A percentile compares a stretch with the other conserved stretches of the same genome.
Evolutionary conservation across 2,329 filamentous ascomycete genomes (phyloP).

Genomic region (Paracoccidioides brasiliensis): DNA sequence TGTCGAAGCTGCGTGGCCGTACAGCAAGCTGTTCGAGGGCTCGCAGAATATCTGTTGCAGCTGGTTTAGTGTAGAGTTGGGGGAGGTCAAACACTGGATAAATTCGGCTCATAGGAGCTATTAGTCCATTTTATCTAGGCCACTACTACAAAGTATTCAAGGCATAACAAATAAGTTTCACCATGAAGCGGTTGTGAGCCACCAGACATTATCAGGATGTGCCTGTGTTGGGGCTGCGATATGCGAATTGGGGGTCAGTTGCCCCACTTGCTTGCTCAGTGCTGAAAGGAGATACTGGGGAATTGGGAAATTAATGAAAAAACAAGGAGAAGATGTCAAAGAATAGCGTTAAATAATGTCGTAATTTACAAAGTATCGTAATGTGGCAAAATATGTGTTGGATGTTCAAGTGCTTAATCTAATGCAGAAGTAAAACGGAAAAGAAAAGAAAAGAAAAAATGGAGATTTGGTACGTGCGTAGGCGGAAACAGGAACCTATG

Average conservation of each 20-base stretch:
- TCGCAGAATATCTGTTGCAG: slow-evolving; percentile 48
- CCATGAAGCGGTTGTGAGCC: slow-evolving; percentile 27
- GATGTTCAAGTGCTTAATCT: background rate
- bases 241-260: background rate
- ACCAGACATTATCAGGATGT: slow-evolving; percentile 20
- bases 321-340: slow-evolving; percentile 1
- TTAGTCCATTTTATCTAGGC: slow-evolving; percentile 19
- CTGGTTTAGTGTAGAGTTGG: slow-evolving; percentile 67
- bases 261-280: background rate
- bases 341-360: background rate
- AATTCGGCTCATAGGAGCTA: background rate
- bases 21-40: slow-evolving; percentile 55
- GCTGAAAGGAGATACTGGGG: background rate
- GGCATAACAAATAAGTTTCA: slow-evolving; percentile 12
- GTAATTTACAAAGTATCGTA: background rate
- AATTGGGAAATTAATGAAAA: background rate
- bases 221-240: background rate
- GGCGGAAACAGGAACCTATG: background rate
- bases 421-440: slow-evolving; percentile 13
- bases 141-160: slow-evolving; percentile 17
- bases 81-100: slow-evolving; percentile 57
- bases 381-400: no score
- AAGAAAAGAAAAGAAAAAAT: slow-evolving; percentile 11
- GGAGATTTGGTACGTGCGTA: slow-evolving; percentile 5
- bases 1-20: slow-evolving; percentile 42